A percentile compares a stretch with the other conserved stretches of the same genome.
Evolutionary conservation across 768 basidiomycete species (phyloP).

Genomic region (Amanita rubescens): DNA sequence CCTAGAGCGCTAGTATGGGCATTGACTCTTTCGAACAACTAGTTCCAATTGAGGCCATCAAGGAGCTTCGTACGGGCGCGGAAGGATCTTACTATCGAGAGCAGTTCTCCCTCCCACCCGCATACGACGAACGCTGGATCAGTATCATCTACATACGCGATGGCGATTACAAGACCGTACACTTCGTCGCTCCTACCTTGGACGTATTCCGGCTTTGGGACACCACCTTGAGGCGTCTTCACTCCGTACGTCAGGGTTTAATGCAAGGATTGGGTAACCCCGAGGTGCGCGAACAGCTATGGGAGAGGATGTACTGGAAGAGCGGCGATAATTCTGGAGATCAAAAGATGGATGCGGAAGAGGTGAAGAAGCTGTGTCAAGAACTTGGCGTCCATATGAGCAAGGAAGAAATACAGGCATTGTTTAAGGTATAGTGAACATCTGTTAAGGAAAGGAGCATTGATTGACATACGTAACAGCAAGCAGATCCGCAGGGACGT

Average conservation of each 20-base stretch:
- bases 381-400: conserved; percentile 64
- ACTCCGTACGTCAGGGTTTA: conserved; percentile 63
- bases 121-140: conserved; percentile 75
- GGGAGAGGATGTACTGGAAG: conserved; percentile 86
- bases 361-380: conserved; percentile 67
- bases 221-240: conserved; percentile 56
- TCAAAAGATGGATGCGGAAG: conserved; percentile 61
- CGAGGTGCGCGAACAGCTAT: conserved; percentile 64
- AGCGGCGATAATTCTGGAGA: conserved; percentile 51
- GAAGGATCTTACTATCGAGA: conserved; percentile 73
- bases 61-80: conserved; percentile 75
- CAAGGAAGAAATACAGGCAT: conserved; percentile 45
- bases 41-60: conserved; percentile 88
- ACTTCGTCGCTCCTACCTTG: conserved; percentile 67
- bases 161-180: conserved; percentile 76
- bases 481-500: conserved; percentile 51
- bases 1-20: too few relatives aligned
- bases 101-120: conserved; percentile 60
- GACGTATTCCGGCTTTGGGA: conserved; percentile 49
- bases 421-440: conserved; percentile 47
- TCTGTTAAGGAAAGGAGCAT: not conserved
- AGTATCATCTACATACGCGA: conserved; percentile 80
- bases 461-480: conserved; percentile 31
- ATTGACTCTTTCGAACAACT: too few relatives aligned
- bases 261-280: conserved; percentile 68